Evolutionary conservation across 768 basidiomycete genomes (phyloP), one percentile per base, ranked within the genome.

Genomic region (Symmetrospora coprosmae): DNA sequence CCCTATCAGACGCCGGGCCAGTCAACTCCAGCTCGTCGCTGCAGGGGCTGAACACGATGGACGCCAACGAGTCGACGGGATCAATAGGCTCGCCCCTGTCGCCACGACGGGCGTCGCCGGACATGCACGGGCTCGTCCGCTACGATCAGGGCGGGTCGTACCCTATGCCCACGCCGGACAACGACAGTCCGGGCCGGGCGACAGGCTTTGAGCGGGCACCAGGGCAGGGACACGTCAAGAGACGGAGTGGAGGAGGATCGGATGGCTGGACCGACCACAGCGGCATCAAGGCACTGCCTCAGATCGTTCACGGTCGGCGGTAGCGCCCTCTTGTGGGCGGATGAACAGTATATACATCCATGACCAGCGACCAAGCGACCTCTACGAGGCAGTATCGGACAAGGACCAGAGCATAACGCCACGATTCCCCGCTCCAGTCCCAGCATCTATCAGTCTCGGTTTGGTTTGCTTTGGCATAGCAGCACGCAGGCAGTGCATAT

Each of bases 231-330:
- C 55, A 58, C 31, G 41, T 58, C 11, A 58, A 58, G 41, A 4
- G 55, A 31, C 4, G 55, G 21, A 58, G 55, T 25, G 55, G 55
- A 16, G 55, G 55, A 25, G 41, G 55, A n/a, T n/a, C n/a, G n/a
- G n/a, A n/a, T n/a, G n/a, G n/a, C n/a, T n/a, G n/a, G n/a, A n/a
- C n/a, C n/a, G n/a, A n/a, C n/a, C n/a, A n/a, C n/a, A n/a, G n/a
- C n/a, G n/a, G n/a, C n/a, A n/a, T n/a, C n/a, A n/a, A n/a, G n/a
- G n/a, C n/a, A n/a, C n/a, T n/a, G n/a, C n/a, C n/a, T n/a, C n/a
- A n/a, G n/a, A n/a, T n/a, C n/a, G n/a, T n/a, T n/a, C n/a, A n/a
- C n/a, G n/a, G n/a, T n/a, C n/a, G n/a, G n/a, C n/a, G n/a, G n/a
- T n/a, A n/a, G n/a, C n/a, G n/a, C n/a, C n/a, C n/a, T n/a, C n/a